Evolutionary conservation across 2,329 filamentous ascomycete genomes (phyloP).

Genomic region (Cladosporium sp.): DNA sequence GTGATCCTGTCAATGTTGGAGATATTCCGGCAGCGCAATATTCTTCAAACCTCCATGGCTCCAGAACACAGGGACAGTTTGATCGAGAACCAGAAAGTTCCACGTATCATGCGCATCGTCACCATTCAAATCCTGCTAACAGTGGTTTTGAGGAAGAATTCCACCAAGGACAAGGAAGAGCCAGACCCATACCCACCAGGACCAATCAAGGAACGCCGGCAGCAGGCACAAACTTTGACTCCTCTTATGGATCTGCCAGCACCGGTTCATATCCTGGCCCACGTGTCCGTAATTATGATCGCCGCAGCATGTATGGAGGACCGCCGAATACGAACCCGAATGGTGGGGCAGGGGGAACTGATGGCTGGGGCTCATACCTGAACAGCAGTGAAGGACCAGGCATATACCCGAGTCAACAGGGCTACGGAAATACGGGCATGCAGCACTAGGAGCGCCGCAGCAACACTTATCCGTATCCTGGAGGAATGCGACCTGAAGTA

Average conservation of each 20-base stretch:
- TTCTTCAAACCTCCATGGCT: constrained; percentile 24
- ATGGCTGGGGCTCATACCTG: constrained; percentile 19
- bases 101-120: constrained; percentile 13
- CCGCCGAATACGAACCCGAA: constrained; percentile 10
- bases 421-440: constrained; percentile 2
- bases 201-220: constrained; percentile 10
- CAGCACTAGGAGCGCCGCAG: constrained; percentile 4
- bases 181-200: constrained; percentile 17
- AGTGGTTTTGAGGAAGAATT: constrained; percentile 18
- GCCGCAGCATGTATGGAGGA: constrained; percentile 21
- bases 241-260: constrained; percentile 15
- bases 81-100: constrained; percentile 13
- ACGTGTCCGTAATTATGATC: constrained; percentile 14
- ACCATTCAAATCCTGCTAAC: constrained; percentile 1
- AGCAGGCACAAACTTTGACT: constrained; percentile 16
- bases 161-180: not conserved
- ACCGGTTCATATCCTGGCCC: constrained; percentile 11
- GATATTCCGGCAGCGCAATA: constrained; percentile 23
- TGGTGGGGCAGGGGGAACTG: constrained; percentile 17
- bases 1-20: constrained; percentile 23
- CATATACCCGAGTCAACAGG: not conserved
- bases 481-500: not conserved
- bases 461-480: not conserved
- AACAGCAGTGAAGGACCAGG: not conserved
- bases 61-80: constrained; percentile 14